Evolutionary conservation across 2,329 filamentous ascomycete genomes (phyloP).

Genomic region (Anthostomella pinea): DNA sequence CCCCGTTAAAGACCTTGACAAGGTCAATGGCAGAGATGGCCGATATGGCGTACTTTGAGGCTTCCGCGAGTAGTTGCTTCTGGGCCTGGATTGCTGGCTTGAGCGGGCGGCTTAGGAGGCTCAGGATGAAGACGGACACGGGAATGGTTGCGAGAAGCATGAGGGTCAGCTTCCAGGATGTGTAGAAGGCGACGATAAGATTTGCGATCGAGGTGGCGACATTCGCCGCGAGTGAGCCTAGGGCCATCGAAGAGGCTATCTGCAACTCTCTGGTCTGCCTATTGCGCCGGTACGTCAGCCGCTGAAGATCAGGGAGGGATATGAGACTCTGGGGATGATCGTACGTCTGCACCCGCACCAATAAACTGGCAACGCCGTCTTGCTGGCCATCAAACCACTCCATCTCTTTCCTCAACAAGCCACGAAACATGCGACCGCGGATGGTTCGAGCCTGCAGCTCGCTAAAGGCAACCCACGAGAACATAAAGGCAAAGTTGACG

Average conservation of each 20-base stretch:
- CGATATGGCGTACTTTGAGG: slow-evolving; percentile 68
- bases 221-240: slow-evolving; percentile 68
- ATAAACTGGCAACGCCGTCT: slow-evolving; percentile 68
- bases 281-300: slow-evolving; percentile 15
- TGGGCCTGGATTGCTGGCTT: slow-evolving; percentile 67
- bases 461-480: slow-evolving; percentile 72
- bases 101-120: slow-evolving; percentile 57
- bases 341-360: slow-evolving; percentile 72
- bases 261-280: slow-evolving; percentile 85
- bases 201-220: slow-evolving; percentile 63
- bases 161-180: slow-evolving; percentile 80
- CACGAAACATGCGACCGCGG: slow-evolving; percentile 62
- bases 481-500: slow-evolving; percentile 63
- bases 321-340: slow-evolving; percentile 26
- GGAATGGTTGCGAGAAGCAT: slow-evolving; percentile 74
- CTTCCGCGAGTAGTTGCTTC: slow-evolving; percentile 62
- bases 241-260: slow-evolving; percentile 71
- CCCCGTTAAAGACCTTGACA: slow-evolving; percentile 82
- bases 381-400: slow-evolving; percentile 76
- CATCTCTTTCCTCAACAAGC: slow-evolving; percentile 70
- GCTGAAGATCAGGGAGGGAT: slow-evolving; percentile 12
- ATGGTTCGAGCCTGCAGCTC: slow-evolving; percentile 72
- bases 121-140: slow-evolving; percentile 59
- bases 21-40: slow-evolving; percentile 74
- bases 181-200: slow-evolving; percentile 69